Evolutionary conservation across 1,284 basidiomycete species (phyloP).

Genomic region (Abortiporus biennis): DNA sequence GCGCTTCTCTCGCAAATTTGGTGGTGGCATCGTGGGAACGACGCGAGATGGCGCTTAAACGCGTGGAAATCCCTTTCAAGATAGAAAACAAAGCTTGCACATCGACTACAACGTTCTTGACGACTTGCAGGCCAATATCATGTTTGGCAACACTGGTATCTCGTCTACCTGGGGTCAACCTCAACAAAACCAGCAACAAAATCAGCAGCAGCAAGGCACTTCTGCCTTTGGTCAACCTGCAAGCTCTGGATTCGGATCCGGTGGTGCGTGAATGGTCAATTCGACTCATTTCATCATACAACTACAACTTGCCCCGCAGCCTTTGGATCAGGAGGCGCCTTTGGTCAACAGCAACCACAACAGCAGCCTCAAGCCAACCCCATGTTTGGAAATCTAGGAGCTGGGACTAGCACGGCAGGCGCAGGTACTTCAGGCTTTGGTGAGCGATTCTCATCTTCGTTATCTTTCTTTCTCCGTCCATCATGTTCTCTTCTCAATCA

Average conservation of each 20-base stretch:
- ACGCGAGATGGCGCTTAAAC: no score
- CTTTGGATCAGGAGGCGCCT: slow-evolving; percentile 39
- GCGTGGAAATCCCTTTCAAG: background rate
- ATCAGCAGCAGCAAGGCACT: slow-evolving; percentile 27
- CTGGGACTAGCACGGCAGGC: slow-evolving; percentile 26
- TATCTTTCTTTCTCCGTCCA: background rate
- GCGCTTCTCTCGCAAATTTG: no score
- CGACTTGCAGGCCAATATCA: slow-evolving; percentile 22
- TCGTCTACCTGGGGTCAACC: slow-evolving; percentile 62
- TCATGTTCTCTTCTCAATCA: slow-evolving; percentile 6
- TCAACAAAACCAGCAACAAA: slow-evolving; percentile 43
- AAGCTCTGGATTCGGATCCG: slow-evolving; percentile 33
- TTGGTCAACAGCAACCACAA: slow-evolving; percentile 40
- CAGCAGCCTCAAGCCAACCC: slow-evolving; percentile 65
- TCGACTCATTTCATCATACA: slow-evolving; percentile 25
- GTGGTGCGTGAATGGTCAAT: slow-evolving; percentile 29
- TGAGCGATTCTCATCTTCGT: slow-evolving; percentile 26
- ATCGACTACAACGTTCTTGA: slow-evolving; percentile 20
- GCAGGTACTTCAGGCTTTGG: slow-evolving; percentile 50
- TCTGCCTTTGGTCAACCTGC: slow-evolving; percentile 44
- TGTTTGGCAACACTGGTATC: slow-evolving; percentile 48
- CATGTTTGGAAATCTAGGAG: slow-evolving; percentile 65
- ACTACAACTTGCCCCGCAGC: slow-evolving; percentile 28
- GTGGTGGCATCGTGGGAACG: no score
- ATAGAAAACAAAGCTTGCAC: slow-evolving; percentile 12